Evolutionary conservation across 2,329 filamentous ascomycete species (phyloP).

Genomic region (Neopestalotiopsis rosae): DNA sequence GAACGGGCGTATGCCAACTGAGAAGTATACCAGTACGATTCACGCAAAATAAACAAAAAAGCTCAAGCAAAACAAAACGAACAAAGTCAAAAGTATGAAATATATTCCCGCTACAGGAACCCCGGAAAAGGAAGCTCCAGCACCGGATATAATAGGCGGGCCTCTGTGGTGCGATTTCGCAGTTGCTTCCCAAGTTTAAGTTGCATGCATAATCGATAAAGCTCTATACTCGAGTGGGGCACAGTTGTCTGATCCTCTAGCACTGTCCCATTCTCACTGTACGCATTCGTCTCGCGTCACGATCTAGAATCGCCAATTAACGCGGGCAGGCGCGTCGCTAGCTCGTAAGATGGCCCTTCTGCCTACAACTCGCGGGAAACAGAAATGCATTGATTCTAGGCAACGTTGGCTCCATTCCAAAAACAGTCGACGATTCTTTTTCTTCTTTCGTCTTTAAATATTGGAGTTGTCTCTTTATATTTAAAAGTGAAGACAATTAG

Average conservation of each 20-base stretch:
- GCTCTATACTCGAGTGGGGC: constrained; percentile 10
- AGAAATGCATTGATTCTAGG: constrained; percentile 2
- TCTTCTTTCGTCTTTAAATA: not conserved
- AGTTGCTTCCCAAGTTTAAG: not conserved
- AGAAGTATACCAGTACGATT: not conserved
- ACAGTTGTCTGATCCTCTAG: not conserved
- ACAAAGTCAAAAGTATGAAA: not conserved
- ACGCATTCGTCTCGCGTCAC: constrained; percentile 15
- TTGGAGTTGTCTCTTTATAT: not conserved
- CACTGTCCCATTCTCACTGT: not conserved
- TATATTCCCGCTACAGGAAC: not conserved
- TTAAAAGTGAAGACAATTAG: not conserved
- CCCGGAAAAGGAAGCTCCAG: not conserved
- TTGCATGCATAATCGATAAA: constrained; percentile 9
- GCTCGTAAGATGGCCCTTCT: constrained; percentile 11
- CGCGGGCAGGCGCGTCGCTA: constrained; percentile 14
- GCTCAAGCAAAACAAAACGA: not conserved
- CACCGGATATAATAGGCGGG: not conserved
- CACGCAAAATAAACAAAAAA: not conserved
- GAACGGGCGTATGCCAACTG: not conserved
- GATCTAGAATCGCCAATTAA: constrained; percentile 6
- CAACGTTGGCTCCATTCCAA: not conserved
- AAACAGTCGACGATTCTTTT: not conserved
- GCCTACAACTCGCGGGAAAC: constrained; percentile 5
- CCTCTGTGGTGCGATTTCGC: constrained; percentile 9